Percentiles rank a stretch among this genome's conserved stretches.
phyloP scores from a whole-genome alignment of 2,329 filamentous ascomycete species.

The Colletotrichum sublineola region DNA sequence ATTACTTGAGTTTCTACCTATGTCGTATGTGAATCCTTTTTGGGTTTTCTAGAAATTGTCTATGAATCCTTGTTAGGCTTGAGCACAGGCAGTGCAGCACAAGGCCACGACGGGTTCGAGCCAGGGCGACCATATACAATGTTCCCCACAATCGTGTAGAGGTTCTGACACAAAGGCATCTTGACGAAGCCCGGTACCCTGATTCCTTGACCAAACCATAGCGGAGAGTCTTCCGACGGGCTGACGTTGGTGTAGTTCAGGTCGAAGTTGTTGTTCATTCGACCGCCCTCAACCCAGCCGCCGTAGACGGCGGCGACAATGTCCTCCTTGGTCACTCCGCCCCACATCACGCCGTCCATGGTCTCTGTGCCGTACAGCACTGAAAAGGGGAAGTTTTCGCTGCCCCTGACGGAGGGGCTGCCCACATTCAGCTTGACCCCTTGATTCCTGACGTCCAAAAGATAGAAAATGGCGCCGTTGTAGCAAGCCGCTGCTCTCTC shows the following conservation, averaged over 20 bases:
- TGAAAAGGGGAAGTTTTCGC: constrained; percentile 4
- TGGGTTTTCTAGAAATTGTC: background rate
- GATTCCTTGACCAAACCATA: background rate
- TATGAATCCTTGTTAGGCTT: background rate
- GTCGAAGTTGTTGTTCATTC: constrained; percentile 16
- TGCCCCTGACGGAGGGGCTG: constrained; percentile 11
- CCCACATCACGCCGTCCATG: constrained; percentile 6
- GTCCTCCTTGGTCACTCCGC: constrained; percentile 24
- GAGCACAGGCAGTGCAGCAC: background rate
- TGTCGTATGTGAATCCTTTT: too few species aligned
- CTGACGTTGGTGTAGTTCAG: background rate
- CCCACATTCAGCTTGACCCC: constrained; percentile 11
- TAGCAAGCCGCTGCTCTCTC: constrained; percentile 19
- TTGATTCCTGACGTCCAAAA: constrained; percentile 10
- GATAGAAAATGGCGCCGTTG: constrained; percentile 15
- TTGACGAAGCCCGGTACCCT: background rate
- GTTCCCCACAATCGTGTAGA: background rate
- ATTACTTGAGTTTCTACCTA: too few species aligned
- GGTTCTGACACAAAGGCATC: background rate
- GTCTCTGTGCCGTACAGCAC: constrained; percentile 2
- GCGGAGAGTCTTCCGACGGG: background rate
- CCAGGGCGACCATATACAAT: background rate
- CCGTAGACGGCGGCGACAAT: constrained; percentile 18
- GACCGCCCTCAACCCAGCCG: constrained; percentile 10
- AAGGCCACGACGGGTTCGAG: background rate